Evolutionary conservation across 2,329 filamentous ascomycete species (phyloP).

Genomic region (Cucurbitaria berberidis): DNA sequence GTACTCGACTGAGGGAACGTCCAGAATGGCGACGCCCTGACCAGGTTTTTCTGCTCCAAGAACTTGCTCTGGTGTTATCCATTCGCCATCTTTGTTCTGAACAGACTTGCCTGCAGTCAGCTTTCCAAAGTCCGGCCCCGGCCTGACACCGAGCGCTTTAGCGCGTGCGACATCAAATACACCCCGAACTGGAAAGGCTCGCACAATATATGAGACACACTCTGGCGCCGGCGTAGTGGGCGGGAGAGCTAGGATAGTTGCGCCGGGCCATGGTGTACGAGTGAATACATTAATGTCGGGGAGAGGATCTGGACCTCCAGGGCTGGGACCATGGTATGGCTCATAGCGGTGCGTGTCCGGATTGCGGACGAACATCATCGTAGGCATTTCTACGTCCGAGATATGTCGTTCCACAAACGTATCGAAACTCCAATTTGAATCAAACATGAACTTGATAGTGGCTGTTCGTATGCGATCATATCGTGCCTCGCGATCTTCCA

Average conservation of each 20-base stretch:
- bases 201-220: constrained; percentile 86
- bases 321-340: constrained; percentile 71
- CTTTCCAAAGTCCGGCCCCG: constrained; percentile 62
- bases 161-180: constrained; percentile 77
- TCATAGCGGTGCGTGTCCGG: constrained; percentile 67
- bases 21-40: constrained; percentile 77
- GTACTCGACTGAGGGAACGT: constrained; percentile 75
- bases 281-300: constrained; percentile 75
- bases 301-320: constrained; percentile 56
- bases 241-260: constrained; percentile 69
- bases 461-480: constrained; percentile 62
- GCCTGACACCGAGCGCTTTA: constrained; percentile 66
- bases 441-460: constrained; percentile 78
- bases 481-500: constrained; percentile 46
- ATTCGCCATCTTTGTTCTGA: constrained; percentile 66
- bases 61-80: constrained; percentile 86
- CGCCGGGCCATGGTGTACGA: constrained; percentile 79
- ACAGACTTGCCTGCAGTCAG: constrained; percentile 71
- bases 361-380: constrained; percentile 72
- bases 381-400: constrained; percentile 69
- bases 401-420: constrained; percentile 70
- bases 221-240: constrained; percentile 68
- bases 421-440: constrained; percentile 76
- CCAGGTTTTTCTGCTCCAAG: constrained; percentile 71
- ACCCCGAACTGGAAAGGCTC: constrained; percentile 75